Conservation (phyloP, 345 rosid genomes). For the Syzygium grande region DNA sequence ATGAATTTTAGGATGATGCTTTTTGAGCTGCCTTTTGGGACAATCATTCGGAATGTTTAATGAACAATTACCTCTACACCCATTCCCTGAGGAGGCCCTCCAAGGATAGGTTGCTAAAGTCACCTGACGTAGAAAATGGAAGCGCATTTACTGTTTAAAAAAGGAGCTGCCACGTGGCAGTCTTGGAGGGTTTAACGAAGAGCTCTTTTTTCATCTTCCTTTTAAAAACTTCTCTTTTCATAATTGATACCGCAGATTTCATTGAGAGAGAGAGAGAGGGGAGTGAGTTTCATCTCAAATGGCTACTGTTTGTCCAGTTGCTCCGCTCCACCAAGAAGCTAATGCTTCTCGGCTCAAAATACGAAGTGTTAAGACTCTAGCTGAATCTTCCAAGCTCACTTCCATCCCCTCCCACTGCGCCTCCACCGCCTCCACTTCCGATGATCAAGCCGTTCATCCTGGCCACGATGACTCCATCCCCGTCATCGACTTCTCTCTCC, state of each 20-base stretch:
- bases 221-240: neutral
- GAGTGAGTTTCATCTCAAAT: neutral
- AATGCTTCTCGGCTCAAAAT: neutral
- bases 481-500: slow-evolving; percentile 38
- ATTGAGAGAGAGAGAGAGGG: neutral
- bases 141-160: neutral
- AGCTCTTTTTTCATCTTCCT: neutral
- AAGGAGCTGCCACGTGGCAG: neutral
- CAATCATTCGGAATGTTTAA: too few species aligned
- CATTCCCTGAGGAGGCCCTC: too few species aligned
- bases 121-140: neutral
- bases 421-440: neutral
- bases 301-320: neutral
- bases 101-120: neutral
- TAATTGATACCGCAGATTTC: neutral
- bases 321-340: neutral
- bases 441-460: neutral
- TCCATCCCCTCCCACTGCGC: neutral
- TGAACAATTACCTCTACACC: too few species aligned
- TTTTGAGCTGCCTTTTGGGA: too few species aligned
- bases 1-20: too few species aligned
- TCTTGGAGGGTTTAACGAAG: neutral
- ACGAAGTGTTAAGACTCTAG: neutral
- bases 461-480: slow-evolving; percentile 27
- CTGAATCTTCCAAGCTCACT: neutral